These are phyloP conservation scores for Casuarina equisetifolia DNA, from an alignment of 306 rosid genomes.

Conservation along the genomic window DNA sequence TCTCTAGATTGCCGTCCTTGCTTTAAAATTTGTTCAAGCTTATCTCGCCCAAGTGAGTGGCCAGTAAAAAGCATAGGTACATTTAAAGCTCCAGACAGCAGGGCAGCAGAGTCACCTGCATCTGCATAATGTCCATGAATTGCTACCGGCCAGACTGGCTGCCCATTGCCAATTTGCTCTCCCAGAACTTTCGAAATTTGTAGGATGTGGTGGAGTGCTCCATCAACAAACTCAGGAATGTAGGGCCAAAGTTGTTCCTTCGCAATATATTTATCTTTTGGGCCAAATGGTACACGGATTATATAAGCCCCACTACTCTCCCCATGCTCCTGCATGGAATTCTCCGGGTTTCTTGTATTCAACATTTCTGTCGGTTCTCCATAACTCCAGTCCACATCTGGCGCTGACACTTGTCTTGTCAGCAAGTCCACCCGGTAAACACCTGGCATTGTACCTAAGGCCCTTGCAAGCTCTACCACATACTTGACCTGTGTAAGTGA, in stretches of 20 bases:
- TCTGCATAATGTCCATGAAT: conserved; percentile 69
- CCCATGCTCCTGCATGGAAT: conserved; percentile 37
- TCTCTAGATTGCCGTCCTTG: conserved; percentile 64
- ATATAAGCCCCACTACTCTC: conserved; percentile 60
- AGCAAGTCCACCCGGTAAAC: conserved; percentile 63
- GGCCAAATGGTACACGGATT: conserved; percentile 59
- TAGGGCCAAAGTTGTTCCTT: conserved; percentile 59
- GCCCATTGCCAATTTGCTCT: conserved; percentile 54
- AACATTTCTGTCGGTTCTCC: conserved; percentile 67
- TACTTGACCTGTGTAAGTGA: conserved; percentile 49
- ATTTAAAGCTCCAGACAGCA: conserved; percentile 57
- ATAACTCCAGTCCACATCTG: conserved; percentile 61
- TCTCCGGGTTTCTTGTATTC: conserved; percentile 33
- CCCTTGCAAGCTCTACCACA: conserved; percentile 61
- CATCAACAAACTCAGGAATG: conserved; percentile 56
- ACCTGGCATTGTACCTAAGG: conserved; percentile 60
- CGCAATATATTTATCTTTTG: conserved; percentile 48
- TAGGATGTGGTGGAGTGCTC: conserved; percentile 50
- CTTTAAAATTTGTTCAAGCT: conserved; percentile 58
- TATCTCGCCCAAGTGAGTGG: conserved; percentile 60
- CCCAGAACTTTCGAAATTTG: conserved; percentile 61
- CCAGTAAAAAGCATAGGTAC: conserved; percentile 65
- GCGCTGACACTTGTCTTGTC: conserved; percentile 57
- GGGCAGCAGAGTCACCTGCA: conserved; percentile 69
- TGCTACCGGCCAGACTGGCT: conserved; percentile 59